Percentiles rank a stretch among this genome's conserved stretches.
These are phyloP conservation scores for Martensiomyces pterosporus DNA, from an alignment of 192 early-diverging fungal species.

Conservation along the genomic window DNA sequence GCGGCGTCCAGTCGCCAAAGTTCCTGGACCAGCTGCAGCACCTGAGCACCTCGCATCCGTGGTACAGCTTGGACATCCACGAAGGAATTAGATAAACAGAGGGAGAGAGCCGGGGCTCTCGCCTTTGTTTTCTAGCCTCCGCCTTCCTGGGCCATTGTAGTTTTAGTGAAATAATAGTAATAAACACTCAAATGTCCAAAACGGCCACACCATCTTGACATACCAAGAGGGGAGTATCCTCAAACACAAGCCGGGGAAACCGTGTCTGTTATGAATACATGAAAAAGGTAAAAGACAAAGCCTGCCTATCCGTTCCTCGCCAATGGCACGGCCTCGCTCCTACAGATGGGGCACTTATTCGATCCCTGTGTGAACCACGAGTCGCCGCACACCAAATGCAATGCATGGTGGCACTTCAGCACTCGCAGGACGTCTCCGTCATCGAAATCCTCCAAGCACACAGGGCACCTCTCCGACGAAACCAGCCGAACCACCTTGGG, in stretches of 20 bases:
- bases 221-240: too few species aligned
- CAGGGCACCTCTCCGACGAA: slow-evolving; percentile 40
- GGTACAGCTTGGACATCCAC: slow-evolving; percentile 39
- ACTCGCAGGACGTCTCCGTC: slow-evolving; percentile 31
- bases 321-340: slow-evolving; percentile 27
- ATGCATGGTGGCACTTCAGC: slow-evolving; percentile 30
- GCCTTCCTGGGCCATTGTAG: too few species aligned
- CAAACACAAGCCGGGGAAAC: too few species aligned
- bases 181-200: too few species aligned
- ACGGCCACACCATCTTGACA: too few species aligned
- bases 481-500: slow-evolving; percentile 12
- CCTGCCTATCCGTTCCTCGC: not conserved
- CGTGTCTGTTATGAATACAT: too few species aligned
- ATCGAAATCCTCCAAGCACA: slow-evolving; percentile 40
- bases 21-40: slow-evolving; percentile 22
- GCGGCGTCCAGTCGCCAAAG: slow-evolving; percentile 9
- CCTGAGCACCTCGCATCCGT: slow-evolving; percentile 25
- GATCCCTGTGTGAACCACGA: slow-evolving; percentile 46
- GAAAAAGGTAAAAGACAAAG: too few species aligned
- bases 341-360: slow-evolving; percentile 45
- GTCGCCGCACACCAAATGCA: slow-evolving; percentile 42
- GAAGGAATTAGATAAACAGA: slow-evolving; percentile 16
- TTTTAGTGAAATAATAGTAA: too few species aligned
- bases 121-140: too few species aligned
- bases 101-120: too few species aligned